Evolutionary conservation across 495 filamentous ascomycete species (phyloP).

Genomic region (Geoglossum glabrum): DNA sequence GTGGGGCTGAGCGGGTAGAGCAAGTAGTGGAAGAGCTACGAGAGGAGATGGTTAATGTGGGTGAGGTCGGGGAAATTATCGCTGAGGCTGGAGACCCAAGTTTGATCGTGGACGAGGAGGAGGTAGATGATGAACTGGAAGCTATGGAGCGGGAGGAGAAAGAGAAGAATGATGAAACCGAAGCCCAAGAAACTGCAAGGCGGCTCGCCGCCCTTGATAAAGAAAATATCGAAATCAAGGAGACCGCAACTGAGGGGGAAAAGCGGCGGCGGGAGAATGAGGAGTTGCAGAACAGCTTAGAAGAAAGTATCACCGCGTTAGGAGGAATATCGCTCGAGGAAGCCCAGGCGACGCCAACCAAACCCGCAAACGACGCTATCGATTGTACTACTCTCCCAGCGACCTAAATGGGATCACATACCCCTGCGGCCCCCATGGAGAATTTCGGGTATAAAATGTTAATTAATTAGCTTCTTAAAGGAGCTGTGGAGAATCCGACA

Average conservation of each 20-base stretch:
- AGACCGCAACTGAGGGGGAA: constrained; percentile 16
- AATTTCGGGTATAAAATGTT: no score
- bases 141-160: constrained; percentile 48
- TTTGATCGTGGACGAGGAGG: constrained; percentile 51
- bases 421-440: no score
- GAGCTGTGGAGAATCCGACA: no score
- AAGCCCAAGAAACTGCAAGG: constrained; percentile 21
- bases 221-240: constrained; percentile 16
- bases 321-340: constrained; percentile 19
- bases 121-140: constrained; percentile 78
- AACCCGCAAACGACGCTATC: background rate
- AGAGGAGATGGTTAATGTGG: constrained; percentile 62
- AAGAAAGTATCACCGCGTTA: constrained; percentile 14
- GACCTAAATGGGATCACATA: background rate
- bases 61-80: constrained; percentile 63
- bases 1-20: constrained; percentile 57
- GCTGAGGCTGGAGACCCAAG: constrained; percentile 32
- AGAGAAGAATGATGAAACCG: constrained; percentile 28
- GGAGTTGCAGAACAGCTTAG: constrained; percentile 11
- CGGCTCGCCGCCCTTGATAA: constrained; percentile 24
- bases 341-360: background rate
- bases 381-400: background rate
- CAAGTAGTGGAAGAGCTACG: constrained; percentile 50
- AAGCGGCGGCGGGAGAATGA: background rate
- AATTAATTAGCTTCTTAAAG: no score